Evolutionary conservation across 257 asterid genomes (phyloP), one percentile per base, ranked within the genome.

Genomic region (Primulina eburnea): DNA sequence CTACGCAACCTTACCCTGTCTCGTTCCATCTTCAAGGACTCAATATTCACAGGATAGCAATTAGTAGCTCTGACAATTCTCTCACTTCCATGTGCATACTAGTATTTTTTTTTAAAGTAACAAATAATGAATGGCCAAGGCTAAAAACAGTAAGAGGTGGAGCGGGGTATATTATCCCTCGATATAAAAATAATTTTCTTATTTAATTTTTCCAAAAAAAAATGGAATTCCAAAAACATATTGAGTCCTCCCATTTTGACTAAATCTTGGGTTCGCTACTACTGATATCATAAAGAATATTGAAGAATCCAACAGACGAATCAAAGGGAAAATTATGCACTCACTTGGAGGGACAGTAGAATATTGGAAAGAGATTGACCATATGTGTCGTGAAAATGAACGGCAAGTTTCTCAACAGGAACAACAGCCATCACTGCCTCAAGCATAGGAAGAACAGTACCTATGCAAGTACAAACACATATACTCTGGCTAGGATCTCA

Each of bases 281-380:
- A 38, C 2, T 38, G 47, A 38, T 38, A 8, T 38, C 14, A 38
- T 2, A 9, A 38, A 38, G 62, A 21, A 26, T 21, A 7, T 24
- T 24, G 3, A 24, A 9, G 32, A 8, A 58, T 21, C 30, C 14
- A n/a, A 60, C 47, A 28, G 55, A 58, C 40, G 61, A n/a, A 14
- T 20, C 56, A 43, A 30, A 60, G 16, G 18, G 40, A 50, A 71
- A 20, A 50, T 24, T 18, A 63, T 68, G 58, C 64, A 78, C 98
- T 81, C 80, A 90, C 98, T 81, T 92, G 97, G 80, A 92, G 92
- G 29, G 98, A 90, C 5, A 90, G 66, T 37, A 92, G 80, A 76
- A 92, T 92, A 68, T 92, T 92, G n/a, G 98, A 85, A 69, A 90
- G 98, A 72, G 98, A 79, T 73, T 89, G 96, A 28, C 96, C 96